Percentiles rank a stretch among this genome's conserved stretches.
phyloP scores from a whole-genome alignment of 2,329 filamentous ascomycete genomes.

The Penicillium sp. region DNA sequence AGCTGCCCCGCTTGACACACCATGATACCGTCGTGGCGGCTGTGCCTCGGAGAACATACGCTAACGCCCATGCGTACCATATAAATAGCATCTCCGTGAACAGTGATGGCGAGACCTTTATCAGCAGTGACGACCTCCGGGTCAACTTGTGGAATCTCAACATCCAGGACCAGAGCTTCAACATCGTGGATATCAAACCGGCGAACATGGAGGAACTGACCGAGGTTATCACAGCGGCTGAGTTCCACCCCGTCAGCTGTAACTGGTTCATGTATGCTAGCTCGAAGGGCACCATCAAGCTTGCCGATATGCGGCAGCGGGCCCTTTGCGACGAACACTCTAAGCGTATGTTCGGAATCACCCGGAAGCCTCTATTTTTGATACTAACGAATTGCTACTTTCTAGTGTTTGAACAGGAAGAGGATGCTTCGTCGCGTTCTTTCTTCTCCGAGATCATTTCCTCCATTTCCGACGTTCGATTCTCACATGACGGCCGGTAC shows the following conservation, averaged over 20 bases:
- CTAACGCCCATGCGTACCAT: conserved; percentile 97
- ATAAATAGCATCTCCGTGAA: conserved; percentile 99
- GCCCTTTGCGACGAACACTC: conserved; percentile 93
- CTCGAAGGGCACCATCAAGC: conserved; percentile 97
- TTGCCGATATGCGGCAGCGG: conserved; percentile 97
- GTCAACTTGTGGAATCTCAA: conserved; percentile 99
- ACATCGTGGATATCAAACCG: conserved; percentile 99
- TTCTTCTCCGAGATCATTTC: conserved; percentile 99
- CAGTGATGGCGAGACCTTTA: conserved; percentile 98
- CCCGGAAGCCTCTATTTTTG: neutral
- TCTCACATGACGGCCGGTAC: conserved; percentile 93
- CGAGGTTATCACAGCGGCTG: conserved; percentile 96
- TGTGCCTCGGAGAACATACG: conserved; percentile 92
- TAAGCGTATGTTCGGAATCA: conserved; percentile 66
- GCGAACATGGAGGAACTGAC: conserved; percentile 99
- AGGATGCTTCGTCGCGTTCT: conserved; percentile 92
- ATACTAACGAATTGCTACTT: neutral
- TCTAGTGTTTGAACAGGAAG: conserved; percentile 96
- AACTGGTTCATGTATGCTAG: conserved; percentile 99
- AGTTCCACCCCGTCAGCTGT: conserved; percentile 95
- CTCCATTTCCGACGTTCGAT: conserved; percentile 97
- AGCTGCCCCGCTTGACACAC: conserved; percentile 92
- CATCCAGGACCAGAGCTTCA: conserved; percentile 99
- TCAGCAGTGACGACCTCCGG: conserved; percentile 94
- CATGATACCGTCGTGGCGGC: conserved; percentile 98